Evolutionary conservation across 2,329 filamentous ascomycete genomes (phyloP).

Genomic region (Nothomitra cinnamomea): DNA sequence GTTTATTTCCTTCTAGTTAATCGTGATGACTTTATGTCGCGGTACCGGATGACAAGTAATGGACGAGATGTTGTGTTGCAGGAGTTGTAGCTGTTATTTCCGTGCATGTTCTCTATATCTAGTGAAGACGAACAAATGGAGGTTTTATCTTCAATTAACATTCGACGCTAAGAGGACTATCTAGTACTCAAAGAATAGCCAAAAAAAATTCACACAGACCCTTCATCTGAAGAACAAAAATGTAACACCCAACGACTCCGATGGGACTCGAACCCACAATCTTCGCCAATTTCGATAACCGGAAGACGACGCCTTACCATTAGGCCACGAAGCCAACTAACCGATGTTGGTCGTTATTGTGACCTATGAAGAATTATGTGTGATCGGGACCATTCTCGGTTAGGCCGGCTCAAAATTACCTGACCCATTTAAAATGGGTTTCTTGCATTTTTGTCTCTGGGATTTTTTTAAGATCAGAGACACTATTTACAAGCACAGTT

Average conservation of each 20-base stretch:
- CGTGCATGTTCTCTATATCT: too few species aligned
- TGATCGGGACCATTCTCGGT: too few species aligned
- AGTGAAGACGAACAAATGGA: too few species aligned
- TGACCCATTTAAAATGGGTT: too few species aligned
- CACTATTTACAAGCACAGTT: too few species aligned
- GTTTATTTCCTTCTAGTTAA: conserved; percentile 36
- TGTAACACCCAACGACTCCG: not conserved
- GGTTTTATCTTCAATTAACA: too few species aligned
- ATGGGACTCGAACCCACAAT: conserved; percentile 6
- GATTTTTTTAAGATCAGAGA: too few species aligned
- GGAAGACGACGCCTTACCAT: conserved; percentile 20
- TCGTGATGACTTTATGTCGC: conserved; percentile 64
- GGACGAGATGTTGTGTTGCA: conserved; percentile 8
- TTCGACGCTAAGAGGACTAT: too few species aligned
- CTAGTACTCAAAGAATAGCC: too few species aligned
- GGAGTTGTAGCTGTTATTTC: not conserved
- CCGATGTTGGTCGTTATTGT: not conserved
- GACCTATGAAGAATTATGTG: not conserved
- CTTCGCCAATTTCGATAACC: conserved; percentile 8
- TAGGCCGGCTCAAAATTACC: too few species aligned
- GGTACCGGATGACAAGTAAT: conserved; percentile 57
- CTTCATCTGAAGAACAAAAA: not conserved
- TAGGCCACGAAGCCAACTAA: conserved; percentile 17
- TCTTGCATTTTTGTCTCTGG: too few species aligned
- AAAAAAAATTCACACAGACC: too few species aligned